phyloP scores from a whole-genome alignment of 2,329 filamentous ascomycete species.

The Apiospora pterosperma region DNA sequence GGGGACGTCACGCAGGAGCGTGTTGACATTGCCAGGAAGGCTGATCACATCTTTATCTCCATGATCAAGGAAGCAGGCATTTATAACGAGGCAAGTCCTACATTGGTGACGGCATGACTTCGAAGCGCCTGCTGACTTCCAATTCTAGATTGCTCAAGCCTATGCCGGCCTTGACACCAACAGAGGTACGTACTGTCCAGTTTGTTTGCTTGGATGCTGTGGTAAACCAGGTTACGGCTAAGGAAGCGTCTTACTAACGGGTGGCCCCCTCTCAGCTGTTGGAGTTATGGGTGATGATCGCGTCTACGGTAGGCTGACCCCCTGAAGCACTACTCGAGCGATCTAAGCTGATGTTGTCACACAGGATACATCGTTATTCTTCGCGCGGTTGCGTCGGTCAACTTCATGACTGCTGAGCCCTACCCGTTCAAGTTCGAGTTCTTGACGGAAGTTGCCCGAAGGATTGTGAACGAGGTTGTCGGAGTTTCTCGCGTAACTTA shows the following conservation, averaged over 20 bases:
- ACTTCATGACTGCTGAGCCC: conserved; percentile 68
- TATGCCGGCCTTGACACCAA: conserved; percentile 43
- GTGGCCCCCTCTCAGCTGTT: too few species aligned
- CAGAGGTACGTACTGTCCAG: conserved; percentile 23
- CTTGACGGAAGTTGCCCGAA: too few species aligned
- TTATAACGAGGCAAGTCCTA: conserved; percentile 58
- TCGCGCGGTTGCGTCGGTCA: conserved; percentile 44
- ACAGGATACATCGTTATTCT: conserved; percentile 30
- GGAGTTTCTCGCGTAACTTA: too few species aligned
- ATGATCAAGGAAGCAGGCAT: conserved; percentile 71
- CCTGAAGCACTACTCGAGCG: too few species aligned
- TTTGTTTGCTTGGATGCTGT: conserved; percentile 2
- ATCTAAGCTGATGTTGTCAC: background rate
- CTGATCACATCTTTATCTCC: conserved; percentile 68
- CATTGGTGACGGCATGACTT: too few species aligned
- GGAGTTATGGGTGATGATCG: conserved; percentile 56
- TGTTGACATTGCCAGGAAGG: conserved; percentile 74
- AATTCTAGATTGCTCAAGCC: conserved; percentile 44
- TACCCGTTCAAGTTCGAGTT: conserved; percentile 48
- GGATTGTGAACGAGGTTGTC: too few species aligned
- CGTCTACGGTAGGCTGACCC: too few species aligned
- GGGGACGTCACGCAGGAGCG: conserved; percentile 80
- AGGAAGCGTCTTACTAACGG: conserved; percentile 6
- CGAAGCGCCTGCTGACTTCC: conserved; percentile 4
- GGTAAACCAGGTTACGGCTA: background rate